Base-by-base conservation (phyloP, 208 protist genomes). In the Leptomonas pyrrhocoris region DNA sequence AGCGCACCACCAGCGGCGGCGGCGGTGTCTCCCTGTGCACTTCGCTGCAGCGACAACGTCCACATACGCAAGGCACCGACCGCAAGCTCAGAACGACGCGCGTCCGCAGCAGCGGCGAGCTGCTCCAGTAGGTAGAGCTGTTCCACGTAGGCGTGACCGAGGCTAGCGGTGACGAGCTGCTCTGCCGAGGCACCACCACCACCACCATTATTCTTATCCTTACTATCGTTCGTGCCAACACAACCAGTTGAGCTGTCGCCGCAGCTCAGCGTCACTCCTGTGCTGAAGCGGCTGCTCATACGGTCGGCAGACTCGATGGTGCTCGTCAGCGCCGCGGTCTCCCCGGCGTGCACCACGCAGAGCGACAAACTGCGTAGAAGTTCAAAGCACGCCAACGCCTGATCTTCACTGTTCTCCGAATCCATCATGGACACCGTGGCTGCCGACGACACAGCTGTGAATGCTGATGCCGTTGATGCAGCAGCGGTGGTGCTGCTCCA, bases 61-160 rank as follows among this genome's bases (percentile, higher is more conserved):
- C 72, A 77, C 18, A 36, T 25, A 27, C 77, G 77, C 48, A 76
- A 40, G 18, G 66, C 48, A 8, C 31, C 38, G 27, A 48, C 46
- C 0, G 70, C 70, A 46, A 69, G 19, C n/a, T 43, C 70, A 1
- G 77, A 21, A 11, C 49, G 28, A 1, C 31, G 46, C 19, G 71
- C 53, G 23, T 76, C 77, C 1, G 30, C 48, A 31, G 38, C 16
- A 23, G 43, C 34, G 27, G 38, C n/a, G 0, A 81, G 59, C 21
- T 21, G 34, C 71, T 70, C 60, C 34, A 81, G 36, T 31, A 34
- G 36, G 23, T 53, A 15, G 9, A 84, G 64, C 60, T 77, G 68
- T 13, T 49, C 49, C 23, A 65, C 2, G 57, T 80, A 84, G 4
- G 64, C 63, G 13, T 31, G 36, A 7, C 58, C 64, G 2, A 77